Evolutionary conservation across 495 filamentous ascomycete genomes (phyloP).

Genomic region (Saxophila tyrrhenica): DNA sequence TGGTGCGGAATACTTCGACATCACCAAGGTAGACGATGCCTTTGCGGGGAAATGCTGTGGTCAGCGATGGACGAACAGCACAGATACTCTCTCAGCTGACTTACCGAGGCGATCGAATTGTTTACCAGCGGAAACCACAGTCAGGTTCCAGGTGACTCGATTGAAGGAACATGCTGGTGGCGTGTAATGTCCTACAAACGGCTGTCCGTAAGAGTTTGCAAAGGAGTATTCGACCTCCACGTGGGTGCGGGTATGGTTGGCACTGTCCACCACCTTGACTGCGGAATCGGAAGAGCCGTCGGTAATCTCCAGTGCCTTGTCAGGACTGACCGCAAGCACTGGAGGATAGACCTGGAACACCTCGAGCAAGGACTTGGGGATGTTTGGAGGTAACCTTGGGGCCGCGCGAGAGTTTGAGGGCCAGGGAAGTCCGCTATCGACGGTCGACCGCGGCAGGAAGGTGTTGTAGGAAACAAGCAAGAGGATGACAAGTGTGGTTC

Average conservation of each 20-base stretch:
- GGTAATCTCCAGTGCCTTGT: constrained; percentile 10
- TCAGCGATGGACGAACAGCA: no score
- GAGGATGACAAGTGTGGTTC: not conserved
- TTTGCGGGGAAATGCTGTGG: no score
- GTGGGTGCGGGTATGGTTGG: constrained; percentile 16
- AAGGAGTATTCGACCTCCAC: constrained; percentile 64
- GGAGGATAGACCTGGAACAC: constrained; percentile 22
- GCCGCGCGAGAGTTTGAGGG: not conserved
- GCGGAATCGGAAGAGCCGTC: constrained; percentile 15
- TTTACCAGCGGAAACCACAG: constrained; percentile 57
- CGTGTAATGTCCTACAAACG: constrained; percentile 65
- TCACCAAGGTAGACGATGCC: constrained; percentile 72
- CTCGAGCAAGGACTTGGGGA: not conserved
- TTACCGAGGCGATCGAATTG: constrained; percentile 62
- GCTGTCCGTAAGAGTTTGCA: constrained; percentile 63
- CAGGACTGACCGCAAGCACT: constrained; percentile 20
- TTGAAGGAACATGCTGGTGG: constrained; percentile 69
- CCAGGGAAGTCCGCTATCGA: not conserved
- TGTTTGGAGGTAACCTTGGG: not conserved
- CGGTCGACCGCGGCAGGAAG: not conserved
- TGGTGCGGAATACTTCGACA: constrained; percentile 73
- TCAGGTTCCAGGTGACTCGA: constrained; percentile 70
- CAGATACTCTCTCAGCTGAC: no score
- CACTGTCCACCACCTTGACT: constrained; percentile 9
- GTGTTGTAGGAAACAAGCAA: not conserved